These are phyloP conservation scores for Sordaria brevicollis DNA, from an alignment of 495 filamentous ascomycete genomes.

Conservation along the genomic window DNA sequence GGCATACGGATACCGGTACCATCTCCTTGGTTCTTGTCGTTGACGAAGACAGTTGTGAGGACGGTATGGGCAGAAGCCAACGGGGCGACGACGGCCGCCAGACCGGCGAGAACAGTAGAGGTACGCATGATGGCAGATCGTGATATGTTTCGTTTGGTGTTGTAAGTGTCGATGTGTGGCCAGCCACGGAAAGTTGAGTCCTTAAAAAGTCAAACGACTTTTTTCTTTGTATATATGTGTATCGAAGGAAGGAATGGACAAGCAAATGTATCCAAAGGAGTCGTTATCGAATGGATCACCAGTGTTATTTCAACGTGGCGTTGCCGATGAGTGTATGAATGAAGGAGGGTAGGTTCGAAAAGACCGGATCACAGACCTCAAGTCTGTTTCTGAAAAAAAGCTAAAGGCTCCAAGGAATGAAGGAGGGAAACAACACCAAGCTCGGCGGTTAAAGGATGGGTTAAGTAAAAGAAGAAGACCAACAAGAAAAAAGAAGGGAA, in stretches of 20 bases:
- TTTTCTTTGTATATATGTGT: not conserved
- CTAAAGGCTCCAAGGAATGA: not conserved
- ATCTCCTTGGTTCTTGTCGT: conserved; percentile 55
- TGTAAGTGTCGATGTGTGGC: not conserved
- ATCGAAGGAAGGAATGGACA: not conserved
- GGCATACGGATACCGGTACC: conserved; percentile 62
- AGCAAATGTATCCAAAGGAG: not conserved
- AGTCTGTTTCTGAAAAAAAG: not conserved
- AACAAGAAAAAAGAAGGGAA: not conserved
- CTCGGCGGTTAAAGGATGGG: not conserved
- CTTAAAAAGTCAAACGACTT: not conserved
- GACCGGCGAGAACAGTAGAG: conserved; percentile 10
- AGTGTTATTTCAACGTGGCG: not conserved
- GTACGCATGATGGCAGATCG: conserved; percentile 16
- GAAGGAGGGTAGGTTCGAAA: not conserved
- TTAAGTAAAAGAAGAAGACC: not conserved
- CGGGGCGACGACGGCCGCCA: conserved; percentile 20
- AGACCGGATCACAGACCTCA: conserved; percentile 2
- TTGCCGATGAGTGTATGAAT: not conserved
- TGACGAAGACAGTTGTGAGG: conserved; percentile 56
- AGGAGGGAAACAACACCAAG: not conserved
- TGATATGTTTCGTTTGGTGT: not conserved
- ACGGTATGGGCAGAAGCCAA: conserved; percentile 48
- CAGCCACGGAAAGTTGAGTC: conserved; percentile 3
- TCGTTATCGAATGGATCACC: not conserved